Percentiles rank a stretch among this genome's conserved stretches.
Evolutionary conservation across 129 eudicot genomes (phyloP).

Genomic region (Cynara cardunculus): DNA sequence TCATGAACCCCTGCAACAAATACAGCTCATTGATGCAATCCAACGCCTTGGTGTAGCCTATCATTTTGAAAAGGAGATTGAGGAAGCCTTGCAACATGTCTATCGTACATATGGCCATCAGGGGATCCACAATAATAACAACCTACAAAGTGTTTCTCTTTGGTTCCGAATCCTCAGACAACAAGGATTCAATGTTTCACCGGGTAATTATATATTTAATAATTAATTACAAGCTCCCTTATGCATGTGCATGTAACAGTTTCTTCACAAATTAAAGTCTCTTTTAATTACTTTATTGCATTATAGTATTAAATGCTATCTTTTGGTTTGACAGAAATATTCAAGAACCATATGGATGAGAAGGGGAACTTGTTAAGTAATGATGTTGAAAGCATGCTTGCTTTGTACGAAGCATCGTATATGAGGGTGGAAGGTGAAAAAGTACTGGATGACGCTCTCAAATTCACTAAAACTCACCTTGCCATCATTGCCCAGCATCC

Average conservation of each 20-base stretch:
- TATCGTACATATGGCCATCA: background rate
- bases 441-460: background rate
- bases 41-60: constrained; percentile 8
- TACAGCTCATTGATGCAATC: background rate
- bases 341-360: background rate
- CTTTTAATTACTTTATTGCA: no score
- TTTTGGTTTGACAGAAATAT: background rate
- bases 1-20: background rate
- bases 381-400: background rate
- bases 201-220: background rate
- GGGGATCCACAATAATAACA: background rate
- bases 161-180: constrained; percentile 4
- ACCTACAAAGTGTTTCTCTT: background rate
- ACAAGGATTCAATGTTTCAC: constrained; percentile 1
- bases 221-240: no score
- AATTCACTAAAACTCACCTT: constrained; percentile 2
- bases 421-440: constrained; percentile 6
- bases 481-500: background rate
- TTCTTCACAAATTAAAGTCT: no score
- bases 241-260: no score
- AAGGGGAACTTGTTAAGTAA: background rate
- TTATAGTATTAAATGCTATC: no score
- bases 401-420: background rate
- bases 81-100: background rate
- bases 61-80: constrained; percentile 2